Conservation (phyloP, 805 yeast species). For the Spathaspora boniae region DNA sequence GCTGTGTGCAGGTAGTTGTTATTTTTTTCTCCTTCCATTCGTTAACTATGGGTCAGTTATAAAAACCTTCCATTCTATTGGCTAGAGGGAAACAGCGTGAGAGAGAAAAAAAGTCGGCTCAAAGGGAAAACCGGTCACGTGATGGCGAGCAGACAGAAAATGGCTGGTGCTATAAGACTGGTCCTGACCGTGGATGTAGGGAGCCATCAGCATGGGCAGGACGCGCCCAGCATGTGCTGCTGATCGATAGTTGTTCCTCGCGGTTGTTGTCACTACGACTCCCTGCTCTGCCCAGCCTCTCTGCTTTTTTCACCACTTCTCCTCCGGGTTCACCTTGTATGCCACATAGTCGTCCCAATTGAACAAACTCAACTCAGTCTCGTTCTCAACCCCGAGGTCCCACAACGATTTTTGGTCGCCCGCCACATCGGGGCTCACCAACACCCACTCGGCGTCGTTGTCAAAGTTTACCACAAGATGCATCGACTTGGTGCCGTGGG, state of each 20-base stretch:
- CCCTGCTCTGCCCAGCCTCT: constrained; percentile 48
- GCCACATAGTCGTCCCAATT: constrained; percentile 61
- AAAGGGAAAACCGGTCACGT: too few relatives aligned
- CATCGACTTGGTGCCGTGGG: constrained; percentile 92
- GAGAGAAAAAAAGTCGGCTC: too few relatives aligned
- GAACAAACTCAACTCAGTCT: constrained; percentile 87
- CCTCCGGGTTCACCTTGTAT: constrained; percentile 81
- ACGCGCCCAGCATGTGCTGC: too few relatives aligned
- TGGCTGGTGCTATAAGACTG: too few relatives aligned
- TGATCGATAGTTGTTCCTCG: too few relatives aligned
- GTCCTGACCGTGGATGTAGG: too few relatives aligned
- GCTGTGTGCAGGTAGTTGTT: constrained; percentile 4
- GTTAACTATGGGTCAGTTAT: constrained; percentile 48
- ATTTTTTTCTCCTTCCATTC: constrained; percentile 18
- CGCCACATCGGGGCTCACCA: constrained; percentile 18
- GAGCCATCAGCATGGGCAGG: too few relatives aligned
- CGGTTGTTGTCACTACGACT: too few relatives aligned
- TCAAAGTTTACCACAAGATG: constrained; percentile 89
- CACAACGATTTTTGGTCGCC: constrained; percentile 22
- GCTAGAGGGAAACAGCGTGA: constrained; percentile 55
- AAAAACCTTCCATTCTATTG: constrained; percentile 40
- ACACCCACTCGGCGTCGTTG: constrained; percentile 69
- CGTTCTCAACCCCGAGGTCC: constrained; percentile 60
- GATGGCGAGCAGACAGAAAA: too few relatives aligned
- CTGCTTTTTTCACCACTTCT: constrained; percentile 64